Evolutionary conservation across 192 early-diverging fungal genomes (phyloP).

Genomic region (Coemansia sp.): DNA sequence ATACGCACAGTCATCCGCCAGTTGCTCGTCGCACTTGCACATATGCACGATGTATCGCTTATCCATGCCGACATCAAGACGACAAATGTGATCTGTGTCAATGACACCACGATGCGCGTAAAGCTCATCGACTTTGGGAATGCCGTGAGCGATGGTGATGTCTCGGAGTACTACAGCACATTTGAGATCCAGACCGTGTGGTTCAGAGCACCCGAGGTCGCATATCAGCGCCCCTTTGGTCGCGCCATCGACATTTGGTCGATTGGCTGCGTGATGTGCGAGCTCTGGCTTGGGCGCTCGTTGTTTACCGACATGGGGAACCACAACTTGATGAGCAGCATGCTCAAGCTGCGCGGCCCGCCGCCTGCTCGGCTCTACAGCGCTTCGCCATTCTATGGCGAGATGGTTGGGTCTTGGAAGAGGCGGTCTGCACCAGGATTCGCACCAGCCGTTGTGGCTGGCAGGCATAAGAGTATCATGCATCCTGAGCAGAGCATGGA

Average conservation of each 20-base stretch:
- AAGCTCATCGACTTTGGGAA: constrained; percentile 97
- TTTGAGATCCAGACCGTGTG: constrained; percentile 92
- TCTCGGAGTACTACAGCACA: constrained; percentile 51
- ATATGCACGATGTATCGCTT: constrained; percentile 79
- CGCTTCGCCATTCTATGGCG: constrained; percentile 61
- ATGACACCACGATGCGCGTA: constrained; percentile 74
- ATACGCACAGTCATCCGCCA: constrained; percentile 85
- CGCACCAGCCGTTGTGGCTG: constrained; percentile 30
- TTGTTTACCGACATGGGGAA: constrained; percentile 64
- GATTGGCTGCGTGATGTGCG: constrained; percentile 73
- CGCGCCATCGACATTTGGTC: constrained; percentile 93
- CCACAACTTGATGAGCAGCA: constrained; percentile 63
- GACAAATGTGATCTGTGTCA: constrained; percentile 74
- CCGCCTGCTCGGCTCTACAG: constrained; percentile 66
- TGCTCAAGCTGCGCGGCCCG: constrained; percentile 68
- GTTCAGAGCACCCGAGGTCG: constrained; percentile 92
- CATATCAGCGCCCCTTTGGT: constrained; percentile 67
- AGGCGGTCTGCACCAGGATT: constrained; percentile 36
- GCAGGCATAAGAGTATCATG: constrained; percentile 24
- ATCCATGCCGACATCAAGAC: constrained; percentile 93
- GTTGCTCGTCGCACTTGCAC: constrained; percentile 77
- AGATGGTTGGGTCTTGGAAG: constrained; percentile 56
- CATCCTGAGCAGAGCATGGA: constrained; percentile 44
- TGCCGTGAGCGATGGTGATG: constrained; percentile 60
- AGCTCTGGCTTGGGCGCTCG: constrained; percentile 70